Conservation (phyloP, 106 monocot genomes). For the Platanthera guangdongensis region DNA sequence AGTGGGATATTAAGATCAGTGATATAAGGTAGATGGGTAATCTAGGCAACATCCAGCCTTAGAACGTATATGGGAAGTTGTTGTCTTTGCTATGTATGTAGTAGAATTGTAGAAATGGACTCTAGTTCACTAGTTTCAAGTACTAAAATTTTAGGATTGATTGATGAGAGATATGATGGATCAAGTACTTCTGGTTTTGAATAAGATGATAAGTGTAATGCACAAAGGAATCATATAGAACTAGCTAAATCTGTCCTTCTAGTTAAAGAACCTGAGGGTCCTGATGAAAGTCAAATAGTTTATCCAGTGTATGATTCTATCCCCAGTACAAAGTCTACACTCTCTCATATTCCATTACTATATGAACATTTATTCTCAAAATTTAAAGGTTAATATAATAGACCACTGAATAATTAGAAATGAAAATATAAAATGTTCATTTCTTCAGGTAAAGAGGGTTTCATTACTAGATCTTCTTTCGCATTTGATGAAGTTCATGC, state of each 20-base stretch:
- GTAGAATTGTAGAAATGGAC: conserved; percentile 10
- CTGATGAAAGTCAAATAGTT: conserved; percentile 20
- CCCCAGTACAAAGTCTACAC: conserved; percentile 33
- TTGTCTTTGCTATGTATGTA: not conserved
- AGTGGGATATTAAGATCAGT: no score
- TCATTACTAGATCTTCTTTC: conserved; percentile 13
- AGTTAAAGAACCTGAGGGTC: conserved; percentile 7
- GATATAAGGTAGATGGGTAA: no score
- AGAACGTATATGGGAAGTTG: no score
- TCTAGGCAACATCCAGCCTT: no score
- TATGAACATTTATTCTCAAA: conserved; percentile 18
- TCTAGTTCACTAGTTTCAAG: conserved; percentile 11
- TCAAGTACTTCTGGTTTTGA: conserved; percentile 29
- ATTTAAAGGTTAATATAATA: conserved; percentile 7
- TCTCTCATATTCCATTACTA: conserved; percentile 16
- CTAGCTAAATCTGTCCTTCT: conserved; percentile 8
- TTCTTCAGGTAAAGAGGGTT: conserved; percentile 15
- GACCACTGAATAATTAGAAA: not conserved
- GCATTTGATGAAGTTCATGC: not conserved
- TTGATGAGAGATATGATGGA: conserved; percentile 21
- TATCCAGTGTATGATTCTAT: conserved; percentile 72
- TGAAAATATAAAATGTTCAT: not conserved
- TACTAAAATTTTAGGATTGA: conserved; percentile 7
- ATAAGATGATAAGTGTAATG: conserved; percentile 9
- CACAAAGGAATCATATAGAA: conserved; percentile 11